Conservation (phyloP, 202 grass and related monocot genomes). For the Panicum hallii region DNA sequence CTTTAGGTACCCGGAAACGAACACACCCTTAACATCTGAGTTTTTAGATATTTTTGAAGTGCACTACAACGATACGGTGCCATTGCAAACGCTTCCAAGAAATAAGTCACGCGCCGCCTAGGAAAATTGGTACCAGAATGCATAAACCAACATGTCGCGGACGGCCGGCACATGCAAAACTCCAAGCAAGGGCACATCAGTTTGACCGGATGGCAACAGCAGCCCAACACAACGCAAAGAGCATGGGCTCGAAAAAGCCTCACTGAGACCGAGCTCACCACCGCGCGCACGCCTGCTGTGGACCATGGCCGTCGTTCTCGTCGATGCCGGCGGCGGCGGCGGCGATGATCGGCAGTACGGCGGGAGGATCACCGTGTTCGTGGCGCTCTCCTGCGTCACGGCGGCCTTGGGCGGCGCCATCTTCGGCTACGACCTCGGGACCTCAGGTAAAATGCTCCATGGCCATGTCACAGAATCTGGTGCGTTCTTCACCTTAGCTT, state of each 20-base stretch:
- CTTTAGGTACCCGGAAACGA: too few relatives aligned
- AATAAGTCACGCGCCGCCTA: conserved; percentile 1
- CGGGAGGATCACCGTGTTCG: conserved; percentile 50
- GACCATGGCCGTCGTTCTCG: not conserved
- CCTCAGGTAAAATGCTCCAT: not conserved
- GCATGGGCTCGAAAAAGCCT: not conserved
- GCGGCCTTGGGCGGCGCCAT: conserved; percentile 59
- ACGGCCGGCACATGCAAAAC: not conserved
- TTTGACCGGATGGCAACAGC: not conserved
- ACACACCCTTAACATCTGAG: too few relatives aligned
- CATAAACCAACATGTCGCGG: not conserved
- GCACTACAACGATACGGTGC: too few relatives aligned
- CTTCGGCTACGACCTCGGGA: conserved; percentile 56
- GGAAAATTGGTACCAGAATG: not conserved
- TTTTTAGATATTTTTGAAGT: too few relatives aligned
- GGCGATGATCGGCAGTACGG: not conserved
- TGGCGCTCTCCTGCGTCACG: conserved; percentile 48
- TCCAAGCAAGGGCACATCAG: conserved; percentile 4
- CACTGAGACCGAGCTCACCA: not conserved
- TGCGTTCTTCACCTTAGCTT: not conserved
- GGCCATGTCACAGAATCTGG: not conserved
- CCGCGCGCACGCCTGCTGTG: too few relatives aligned
- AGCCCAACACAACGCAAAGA: not conserved
- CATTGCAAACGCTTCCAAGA: not conserved
- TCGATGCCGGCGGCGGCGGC: not conserved